Conservation (phyloP, 2,329 filamentous ascomycete genomes). For the Sordariomycetes sp. region DNA sequence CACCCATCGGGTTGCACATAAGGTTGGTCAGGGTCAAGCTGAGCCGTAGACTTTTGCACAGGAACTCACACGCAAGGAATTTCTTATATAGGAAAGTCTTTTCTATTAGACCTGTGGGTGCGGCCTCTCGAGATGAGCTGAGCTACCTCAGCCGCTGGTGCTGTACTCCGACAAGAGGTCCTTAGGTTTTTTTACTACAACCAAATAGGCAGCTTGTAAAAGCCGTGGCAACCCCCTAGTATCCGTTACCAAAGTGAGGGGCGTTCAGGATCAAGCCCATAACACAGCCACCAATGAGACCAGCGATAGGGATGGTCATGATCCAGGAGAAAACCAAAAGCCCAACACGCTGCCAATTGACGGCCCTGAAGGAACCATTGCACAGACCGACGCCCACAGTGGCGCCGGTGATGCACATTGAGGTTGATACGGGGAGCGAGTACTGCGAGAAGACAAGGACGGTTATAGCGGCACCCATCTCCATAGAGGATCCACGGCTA, state of each 20-base stretch:
- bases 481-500: conserved; percentile 58
- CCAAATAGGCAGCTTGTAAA: too few species aligned
- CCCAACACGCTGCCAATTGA: conserved; percentile 68
- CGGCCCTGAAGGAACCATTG: conserved; percentile 61
- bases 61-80: too few species aligned
- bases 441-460: conserved; percentile 69
- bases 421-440: conserved; percentile 66
- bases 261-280: conserved; percentile 16
- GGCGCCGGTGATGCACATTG: conserved; percentile 73
- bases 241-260: conserved; percentile 38
- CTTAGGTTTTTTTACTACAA: too few species aligned
- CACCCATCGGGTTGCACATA: too few species aligned
- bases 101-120: too few species aligned
- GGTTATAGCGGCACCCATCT: conserved; percentile 70
- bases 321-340: conserved; percentile 56
- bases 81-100: too few species aligned
- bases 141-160: too few species aligned
- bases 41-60: too few species aligned
- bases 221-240: too few species aligned
- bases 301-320: conserved; percentile 17
- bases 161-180: too few species aligned
- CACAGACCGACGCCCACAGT: conserved; percentile 71
- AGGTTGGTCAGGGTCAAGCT: too few species aligned
- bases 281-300: conserved; percentile 13
- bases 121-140: too few species aligned